Evolutionary conservation across 1,139 yeast species (phyloP), one percentile per base, ranked within the genome.

Genomic region (Petasospora fabianii): DNA sequence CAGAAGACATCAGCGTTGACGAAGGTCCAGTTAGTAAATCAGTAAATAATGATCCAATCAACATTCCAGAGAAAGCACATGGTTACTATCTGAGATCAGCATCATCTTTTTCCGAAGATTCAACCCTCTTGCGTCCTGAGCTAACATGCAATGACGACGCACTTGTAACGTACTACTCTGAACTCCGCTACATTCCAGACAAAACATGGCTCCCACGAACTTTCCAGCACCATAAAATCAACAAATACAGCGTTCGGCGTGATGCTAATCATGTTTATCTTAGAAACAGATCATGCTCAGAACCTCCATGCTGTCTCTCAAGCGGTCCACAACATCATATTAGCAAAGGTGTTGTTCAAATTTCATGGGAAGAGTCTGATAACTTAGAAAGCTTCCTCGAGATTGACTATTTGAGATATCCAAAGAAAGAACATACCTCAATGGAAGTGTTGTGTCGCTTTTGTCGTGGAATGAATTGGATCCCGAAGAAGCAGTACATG

Each of bases 381-480:
- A 27, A 36, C 12, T 24, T 29, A 16, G 17, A 32, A 4, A 39
- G 34, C 18, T 42, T 38, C 29, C 32, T 28, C 2, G 34, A 33
- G 18, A 31, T 34, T 19, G 39, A 45, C 28, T 49, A 43, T 24
- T 38, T 39, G 20, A 43, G 52, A 33, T 6, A 22, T 3, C 20
- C 15, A 7, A 39, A 34, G 12, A 7, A 6, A 21, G 34, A 32
- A 27, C 30, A 15, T 27, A 13, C n/a, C 7, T 13, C 7, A 5
- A 27, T 31, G 17, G 50, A 55, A n/a, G 43, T 46, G 15, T 32
- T 57, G 31, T 57, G 61, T 37, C 53, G 55, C 4, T 44, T 54
- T 18, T 57, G 61, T 33, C 44, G 49, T 12, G 55, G 53, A 2
- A 35, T 41, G 20, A 51, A 54, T 17, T 55, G 61, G 61, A 32